phyloP scores from a whole-genome alignment of 2,329 filamentous ascomycete genomes.

The Botrytis cinerea region DNA sequence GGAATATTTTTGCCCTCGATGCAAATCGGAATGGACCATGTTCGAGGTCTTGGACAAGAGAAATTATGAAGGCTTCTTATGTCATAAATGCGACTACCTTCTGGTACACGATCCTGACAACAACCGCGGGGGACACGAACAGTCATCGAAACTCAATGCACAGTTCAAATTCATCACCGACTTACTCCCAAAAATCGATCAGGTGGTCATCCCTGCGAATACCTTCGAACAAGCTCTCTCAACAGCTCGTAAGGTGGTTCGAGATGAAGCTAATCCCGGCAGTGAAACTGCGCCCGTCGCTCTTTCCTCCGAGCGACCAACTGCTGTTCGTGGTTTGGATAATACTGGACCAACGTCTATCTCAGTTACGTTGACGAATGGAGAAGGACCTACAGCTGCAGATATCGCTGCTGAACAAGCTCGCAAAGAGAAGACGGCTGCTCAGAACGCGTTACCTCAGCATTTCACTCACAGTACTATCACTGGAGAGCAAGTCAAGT shows the following conservation, averaged over 20 bases:
- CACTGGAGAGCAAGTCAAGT: slow-evolving; percentile 60
- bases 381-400: slow-evolving; percentile 65
- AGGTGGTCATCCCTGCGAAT: slow-evolving; percentile 71
- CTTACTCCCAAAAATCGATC: slow-evolving; percentile 74
- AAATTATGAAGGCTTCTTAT: slow-evolving; percentile 70
- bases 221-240: slow-evolving; percentile 70
- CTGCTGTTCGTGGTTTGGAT: slow-evolving; percentile 68
- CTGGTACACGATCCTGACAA: slow-evolving; percentile 68
- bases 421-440: slow-evolving; percentile 65
- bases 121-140: slow-evolving; percentile 69
- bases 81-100: slow-evolving; percentile 71
- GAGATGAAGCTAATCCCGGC: slow-evolving; percentile 67
- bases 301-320: slow-evolving; percentile 55
- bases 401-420: slow-evolving; percentile 65
- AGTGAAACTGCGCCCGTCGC: slow-evolving; percentile 61
- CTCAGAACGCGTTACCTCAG: slow-evolving; percentile 68
- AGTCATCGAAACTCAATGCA: slow-evolving; percentile 72
- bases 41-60: slow-evolving; percentile 84
- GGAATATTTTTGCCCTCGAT: slow-evolving; percentile 82
- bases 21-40: slow-evolving; percentile 82
- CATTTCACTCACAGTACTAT: slow-evolving; percentile 75
- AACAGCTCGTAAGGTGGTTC: slow-evolving; percentile 62
- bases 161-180: slow-evolving; percentile 79
- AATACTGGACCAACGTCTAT: slow-evolving; percentile 69
- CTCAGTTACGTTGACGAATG: slow-evolving; percentile 67